These are phyloP conservation scores for Luzula sylvatica DNA, from an alignment of 176 grass and related monocot species.

Conservation along the genomic window DNA sequence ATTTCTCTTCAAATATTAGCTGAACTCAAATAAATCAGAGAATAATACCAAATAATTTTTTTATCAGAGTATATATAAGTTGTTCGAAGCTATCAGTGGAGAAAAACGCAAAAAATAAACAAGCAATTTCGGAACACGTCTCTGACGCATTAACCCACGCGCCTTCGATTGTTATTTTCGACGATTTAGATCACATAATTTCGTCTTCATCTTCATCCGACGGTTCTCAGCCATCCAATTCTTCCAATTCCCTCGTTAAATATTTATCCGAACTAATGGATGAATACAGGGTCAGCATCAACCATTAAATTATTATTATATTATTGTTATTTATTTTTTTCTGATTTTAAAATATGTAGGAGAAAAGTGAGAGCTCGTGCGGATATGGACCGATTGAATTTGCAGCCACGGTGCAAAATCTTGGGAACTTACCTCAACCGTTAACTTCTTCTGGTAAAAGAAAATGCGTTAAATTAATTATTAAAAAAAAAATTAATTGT, in stretches of 20 bases:
- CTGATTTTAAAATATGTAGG: conserved; percentile 28
- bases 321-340: background rate
- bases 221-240: conserved; percentile 52
- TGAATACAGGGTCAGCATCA: conserved; percentile 54
- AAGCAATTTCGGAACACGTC: conserved; percentile 55
- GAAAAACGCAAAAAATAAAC: conserved; percentile 52
- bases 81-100: conserved; percentile 78
- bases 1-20: conserved; percentile 6
- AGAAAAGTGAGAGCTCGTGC: conserved; percentile 48
- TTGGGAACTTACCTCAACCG: conserved; percentile 62
- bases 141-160: conserved; percentile 59
- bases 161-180: conserved; percentile 89
- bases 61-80: conserved; percentile 60
- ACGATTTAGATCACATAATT: conserved; percentile 69
- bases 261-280: conserved; percentile 71
- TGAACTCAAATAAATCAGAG: conserved; percentile 13
- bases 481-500: background rate
- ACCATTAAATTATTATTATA: background rate
- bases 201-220: conserved; percentile 67
- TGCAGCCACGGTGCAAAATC: conserved; percentile 69
- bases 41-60: conserved; percentile 14
- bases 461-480: too few species aligned
- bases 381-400: conserved; percentile 88
- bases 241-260: conserved; percentile 50
- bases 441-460: conserved; percentile 86